Conservation (phyloP, 2,329 filamentous ascomycete genomes). For the Colletotrichum ledebouriae region DNA sequence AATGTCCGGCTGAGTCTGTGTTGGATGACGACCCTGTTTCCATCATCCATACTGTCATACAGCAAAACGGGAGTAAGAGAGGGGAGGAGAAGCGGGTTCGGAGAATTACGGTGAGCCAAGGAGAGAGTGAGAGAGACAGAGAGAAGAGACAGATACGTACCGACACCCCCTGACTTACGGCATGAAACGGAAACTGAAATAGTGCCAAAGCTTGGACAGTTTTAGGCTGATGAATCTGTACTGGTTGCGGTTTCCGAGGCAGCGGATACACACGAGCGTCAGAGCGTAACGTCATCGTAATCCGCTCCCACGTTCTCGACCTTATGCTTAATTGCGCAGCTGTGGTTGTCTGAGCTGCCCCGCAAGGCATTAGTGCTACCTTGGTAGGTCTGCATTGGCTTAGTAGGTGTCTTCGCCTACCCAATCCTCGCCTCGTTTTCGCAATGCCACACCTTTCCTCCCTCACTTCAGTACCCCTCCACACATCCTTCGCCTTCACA, state of each 20-base stretch:
- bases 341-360: not conserved
- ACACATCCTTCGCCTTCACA: not conserved
- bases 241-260: conserved; percentile 9
- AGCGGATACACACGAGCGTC: not conserved
- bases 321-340: conserved; percentile 1
- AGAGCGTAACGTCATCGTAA: no score
- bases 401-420: no score
- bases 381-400: not conserved
- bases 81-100: not conserved
- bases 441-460: no score
- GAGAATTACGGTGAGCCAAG: no score
- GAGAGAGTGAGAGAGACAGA: not conserved
- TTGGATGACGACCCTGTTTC: no score
- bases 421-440: no score
- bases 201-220: conserved; percentile 26
- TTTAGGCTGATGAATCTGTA: conserved; percentile 9
- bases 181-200: conserved; percentile 31
- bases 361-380: conserved; percentile 6
- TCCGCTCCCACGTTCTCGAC: not conserved
- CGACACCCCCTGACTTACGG: conserved; percentile 13
- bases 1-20: not conserved
- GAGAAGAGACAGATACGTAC: conserved; percentile 7
- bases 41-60: not conserved
- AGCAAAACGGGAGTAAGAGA: not conserved
- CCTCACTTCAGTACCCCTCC: not conserved